Evolutionary conservation across 306 rosid genomes (phyloP).

Genomic region (Castanopsis chinensis): DNA sequence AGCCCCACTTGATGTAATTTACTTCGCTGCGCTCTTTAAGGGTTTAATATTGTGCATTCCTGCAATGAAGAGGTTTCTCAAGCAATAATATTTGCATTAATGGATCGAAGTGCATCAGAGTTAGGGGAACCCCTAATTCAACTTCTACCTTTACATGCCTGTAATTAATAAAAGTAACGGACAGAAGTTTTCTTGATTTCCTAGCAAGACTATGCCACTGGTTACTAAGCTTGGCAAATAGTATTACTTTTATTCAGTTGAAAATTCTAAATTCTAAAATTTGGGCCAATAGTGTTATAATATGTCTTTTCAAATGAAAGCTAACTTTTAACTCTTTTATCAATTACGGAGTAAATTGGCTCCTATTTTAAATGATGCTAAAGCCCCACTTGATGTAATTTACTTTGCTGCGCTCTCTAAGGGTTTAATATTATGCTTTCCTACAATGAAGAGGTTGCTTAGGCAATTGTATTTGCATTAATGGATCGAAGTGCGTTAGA

Average conservation of each 20-base stretch:
- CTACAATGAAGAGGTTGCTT: conserved; percentile 92
- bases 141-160: too few species aligned
- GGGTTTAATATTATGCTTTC: conserved; percentile 93
- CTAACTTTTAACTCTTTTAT: conserved; percentile 12
- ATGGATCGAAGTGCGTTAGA: conserved; percentile 89
- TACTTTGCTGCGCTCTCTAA: conserved; percentile 87
- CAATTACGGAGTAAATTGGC: conserved; percentile 72
- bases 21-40: too few species aligned
- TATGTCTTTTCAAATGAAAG: background rate
- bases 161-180: too few species aligned
- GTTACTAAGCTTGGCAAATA: too few species aligned
- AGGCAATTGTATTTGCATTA: conserved; percentile 86
- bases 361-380: conserved; percentile 70
- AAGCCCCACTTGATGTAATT: conserved; percentile 89
- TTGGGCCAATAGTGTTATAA: background rate
- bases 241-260: background rate
- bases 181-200: too few species aligned
- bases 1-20: too few species aligned
- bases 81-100: too few species aligned
- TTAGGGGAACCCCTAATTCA: too few species aligned
- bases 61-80: too few species aligned
- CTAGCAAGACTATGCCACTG: too few species aligned
- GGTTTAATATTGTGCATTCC: too few species aligned
- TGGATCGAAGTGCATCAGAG: too few species aligned
- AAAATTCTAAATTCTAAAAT: background rate